Conservation (phyloP, 257 asterid species). For the Plantago major region DNA sequence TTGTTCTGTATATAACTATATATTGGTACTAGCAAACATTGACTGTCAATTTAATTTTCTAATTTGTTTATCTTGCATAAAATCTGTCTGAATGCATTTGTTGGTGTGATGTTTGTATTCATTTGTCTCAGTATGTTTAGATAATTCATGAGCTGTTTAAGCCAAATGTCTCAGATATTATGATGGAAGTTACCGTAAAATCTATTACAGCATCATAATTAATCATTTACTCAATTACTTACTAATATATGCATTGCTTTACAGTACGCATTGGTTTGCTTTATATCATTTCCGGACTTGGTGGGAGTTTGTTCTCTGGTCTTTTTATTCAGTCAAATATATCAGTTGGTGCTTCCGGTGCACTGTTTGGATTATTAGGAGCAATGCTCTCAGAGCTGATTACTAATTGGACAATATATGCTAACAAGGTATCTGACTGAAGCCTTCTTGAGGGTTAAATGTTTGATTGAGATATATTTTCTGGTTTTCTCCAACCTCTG, state of each 20-base stretch:
- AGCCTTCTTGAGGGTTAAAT: not conserved
- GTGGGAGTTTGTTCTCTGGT: conserved; percentile 78
- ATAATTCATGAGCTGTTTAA: no score
- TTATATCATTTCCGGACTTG: conserved; percentile 82
- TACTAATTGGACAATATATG: conserved; percentile 85
- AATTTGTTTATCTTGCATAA: no score
- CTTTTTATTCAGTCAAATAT: conserved; percentile 75
- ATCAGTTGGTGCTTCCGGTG: conserved; percentile 97
- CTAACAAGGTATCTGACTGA: conserved; percentile 58
- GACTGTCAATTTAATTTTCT: no score
- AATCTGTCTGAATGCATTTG: no score
- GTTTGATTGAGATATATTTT: not conserved
- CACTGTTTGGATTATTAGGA: conserved; percentile 89
- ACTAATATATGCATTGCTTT: conserved; percentile 10
- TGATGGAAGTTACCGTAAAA: no score
- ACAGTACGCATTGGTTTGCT: conserved; percentile 75
- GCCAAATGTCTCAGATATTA: no score
- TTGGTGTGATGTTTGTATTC: no score
- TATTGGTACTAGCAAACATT: no score
- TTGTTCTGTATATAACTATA: no score
- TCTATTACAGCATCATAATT: not conserved
- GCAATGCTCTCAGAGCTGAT: conserved; percentile 88
- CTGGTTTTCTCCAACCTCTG: not conserved
- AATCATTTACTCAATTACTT: not conserved
- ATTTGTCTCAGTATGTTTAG: no score